Evolutionary conservation across 2,329 filamentous ascomycete species (phyloP), one percentile per base, ranked within the genome.

Genomic region (Ophiostoma tasmaniense): DNA sequence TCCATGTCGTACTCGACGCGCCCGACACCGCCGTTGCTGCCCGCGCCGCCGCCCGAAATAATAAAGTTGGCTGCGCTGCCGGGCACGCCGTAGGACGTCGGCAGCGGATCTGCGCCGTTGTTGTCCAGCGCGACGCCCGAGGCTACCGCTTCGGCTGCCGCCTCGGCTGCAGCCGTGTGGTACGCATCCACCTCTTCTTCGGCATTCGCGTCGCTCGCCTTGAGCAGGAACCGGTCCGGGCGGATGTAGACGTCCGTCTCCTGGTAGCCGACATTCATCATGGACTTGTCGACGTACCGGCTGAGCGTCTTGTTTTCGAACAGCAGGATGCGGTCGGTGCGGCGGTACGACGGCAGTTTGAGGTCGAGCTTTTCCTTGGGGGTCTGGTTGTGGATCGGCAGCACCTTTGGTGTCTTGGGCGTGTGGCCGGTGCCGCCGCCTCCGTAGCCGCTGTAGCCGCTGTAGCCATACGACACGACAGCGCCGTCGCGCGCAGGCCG

Each of bases 1-100:
- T 99, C 95, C 95, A 99, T 99, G 78, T 99, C 95, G 77, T 99
- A 99, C 77, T 99, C 95, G 25, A 99, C 95, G 69, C 92, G 89
- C 14, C 92, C 92, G 52, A 96, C 85, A 22, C 81, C 81, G 67
- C 80, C 80, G 45, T 71, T 71, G 71, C 71, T 71, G 59, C 70
- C 71, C 1, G 65, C 71, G 4, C 67, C 69, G 64, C 67, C 67
- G 25, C 69, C 67, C 0, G 67, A 37, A 1, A 68, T 35, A 14
- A 70, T 67, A 3, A 35, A 65, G 25, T 59, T 62, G 25, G 52
- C 66, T 91, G 90, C 22, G 81, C 81, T 71, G 84, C 86, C 22
- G 74, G 69, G 66, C 25, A 74, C 1, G 76, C 74, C 45, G 78
- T 68, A 68, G 6, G 64, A 37, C 25, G 17, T 50, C 5, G 66